Conservation (phyloP, 768 basidiomycete species). For the Mycena venus region DNA sequence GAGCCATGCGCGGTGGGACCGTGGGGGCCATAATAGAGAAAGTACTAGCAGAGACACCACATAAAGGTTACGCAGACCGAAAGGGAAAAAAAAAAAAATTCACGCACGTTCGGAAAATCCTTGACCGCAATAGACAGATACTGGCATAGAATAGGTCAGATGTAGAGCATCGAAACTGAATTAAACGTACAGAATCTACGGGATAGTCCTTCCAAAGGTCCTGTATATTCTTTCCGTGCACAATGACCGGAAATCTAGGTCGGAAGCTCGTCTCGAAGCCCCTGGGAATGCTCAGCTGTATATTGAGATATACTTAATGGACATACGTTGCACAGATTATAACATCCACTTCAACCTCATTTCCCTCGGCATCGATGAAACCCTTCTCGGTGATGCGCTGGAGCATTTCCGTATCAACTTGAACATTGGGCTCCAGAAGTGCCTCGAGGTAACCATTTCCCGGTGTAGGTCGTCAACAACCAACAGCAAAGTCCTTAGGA, state of each 20-base stretch:
- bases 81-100: background rate
- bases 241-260: constrained; percentile 39
- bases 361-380: constrained; percentile 59
- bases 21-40: constrained; percentile 40
- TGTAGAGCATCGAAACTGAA: background rate
- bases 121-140: constrained; percentile 41
- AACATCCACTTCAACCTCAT: constrained; percentile 57
- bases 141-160: background rate
- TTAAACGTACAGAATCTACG: constrained; percentile 35
- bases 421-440: constrained; percentile 59
- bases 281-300: constrained; percentile 13
- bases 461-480: constrained; percentile 63
- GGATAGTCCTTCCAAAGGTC: constrained; percentile 39
- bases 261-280: constrained; percentile 41
- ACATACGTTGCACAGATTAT: constrained; percentile 63
- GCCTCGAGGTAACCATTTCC: constrained; percentile 68
- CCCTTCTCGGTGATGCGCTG: constrained; percentile 58
- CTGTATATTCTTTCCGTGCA: constrained; percentile 38
- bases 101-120: constrained; percentile 37
- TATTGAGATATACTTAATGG: background rate
- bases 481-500: constrained; percentile 53
- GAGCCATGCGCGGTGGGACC: constrained; percentile 40
- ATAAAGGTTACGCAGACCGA: too few species aligned
- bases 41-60: constrained; percentile 29
- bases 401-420: constrained; percentile 57